Conservation (phyloP, 768 basidiomycete genomes). For the Pulveroboletus sp. region DNA sequence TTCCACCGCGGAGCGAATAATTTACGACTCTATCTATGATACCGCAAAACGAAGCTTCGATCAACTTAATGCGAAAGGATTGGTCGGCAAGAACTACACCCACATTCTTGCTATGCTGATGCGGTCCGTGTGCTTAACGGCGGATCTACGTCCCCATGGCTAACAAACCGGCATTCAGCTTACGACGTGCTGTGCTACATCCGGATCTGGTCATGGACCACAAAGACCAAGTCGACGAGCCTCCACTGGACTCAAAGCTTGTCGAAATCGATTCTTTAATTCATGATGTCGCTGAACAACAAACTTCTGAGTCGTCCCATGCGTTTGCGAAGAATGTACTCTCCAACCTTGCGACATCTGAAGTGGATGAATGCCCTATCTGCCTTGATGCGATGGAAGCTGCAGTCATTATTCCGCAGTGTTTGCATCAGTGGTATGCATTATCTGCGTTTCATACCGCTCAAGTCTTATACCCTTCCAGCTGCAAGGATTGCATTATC, state of each 20-base stretch:
- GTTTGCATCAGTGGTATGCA: conserved; percentile 69
- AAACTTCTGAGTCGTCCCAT: conserved; percentile 25
- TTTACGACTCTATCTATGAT: conserved; percentile 84
- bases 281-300: conserved; percentile 43
- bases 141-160: background rate
- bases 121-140: conserved; percentile 52
- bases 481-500: conserved; percentile 90
- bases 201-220: conserved; percentile 72
- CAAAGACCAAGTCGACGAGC: conserved; percentile 37
- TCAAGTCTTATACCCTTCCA: conserved; percentile 25
- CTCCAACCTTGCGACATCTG: conserved; percentile 46
- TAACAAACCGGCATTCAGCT: conserved; percentile 37
- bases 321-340: conserved; percentile 65
- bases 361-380: conserved; percentile 72
- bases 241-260: conserved; percentile 32
- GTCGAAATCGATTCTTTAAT: conserved; percentile 61
- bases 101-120: conserved; percentile 93
- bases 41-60: conserved; percentile 81
- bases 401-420: conserved; percentile 66
- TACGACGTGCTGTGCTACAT: conserved; percentile 91
- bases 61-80: conserved; percentile 71
- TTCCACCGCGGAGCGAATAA: conserved; percentile 71
- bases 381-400: conserved; percentile 76
- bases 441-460: background rate
- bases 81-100: conserved; percentile 76